Base-by-base conservation (phyloP, 441 rosid species). In the Jatropha multifida region DNA sequence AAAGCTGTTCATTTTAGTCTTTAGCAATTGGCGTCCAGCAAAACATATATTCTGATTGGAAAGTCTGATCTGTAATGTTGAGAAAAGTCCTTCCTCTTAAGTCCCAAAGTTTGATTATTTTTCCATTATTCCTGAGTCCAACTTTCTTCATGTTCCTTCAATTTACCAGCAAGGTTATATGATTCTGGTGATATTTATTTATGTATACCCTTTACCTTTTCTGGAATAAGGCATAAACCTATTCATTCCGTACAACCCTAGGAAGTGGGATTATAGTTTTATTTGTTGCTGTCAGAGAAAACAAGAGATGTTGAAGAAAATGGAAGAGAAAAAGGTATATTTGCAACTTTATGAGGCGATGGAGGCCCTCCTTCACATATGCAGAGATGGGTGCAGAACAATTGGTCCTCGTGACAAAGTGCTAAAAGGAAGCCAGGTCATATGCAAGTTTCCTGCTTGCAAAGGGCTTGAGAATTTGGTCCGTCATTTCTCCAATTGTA, bases 301-400 rank as follows among this genome's bases (percentile, higher is more conserved):
- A 75, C 76, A 86, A 74, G 94, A 91, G 74, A 87, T 86, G 77
- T 65, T 54, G 68, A 83, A 81, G 74, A 88, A 85, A 76, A 80
- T 75, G 54, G 89, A 91, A 81, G 96, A 92, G 81, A 86, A 81
- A 63, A 87, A 85, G 81, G 86, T 86, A 68, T 91, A 92, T 67
- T n/a, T 89, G 82, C 91, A 91, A 67, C 85, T 94, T 51, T 77
- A 88, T 2, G 94, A 90, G 81, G 90, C 97, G 46, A 87, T 91
- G 92, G 97, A 92, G 81, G 94, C 97, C 37, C 95, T 94, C 40
- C 86, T 90, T 66, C 99, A 91, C 81, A 94, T 94, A 67, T 93
- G 96, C 82, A 83, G 83, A 76, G 96, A 94, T 55, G 97, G 99
- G 13, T 94, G 99, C 72, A 80, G 90, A 66, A 94, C 97, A 7